These are phyloP conservation scores for Cyclotella atomus DNA, from an alignment of 108 stramenopile genomes.

Conservation along the genomic window DNA sequence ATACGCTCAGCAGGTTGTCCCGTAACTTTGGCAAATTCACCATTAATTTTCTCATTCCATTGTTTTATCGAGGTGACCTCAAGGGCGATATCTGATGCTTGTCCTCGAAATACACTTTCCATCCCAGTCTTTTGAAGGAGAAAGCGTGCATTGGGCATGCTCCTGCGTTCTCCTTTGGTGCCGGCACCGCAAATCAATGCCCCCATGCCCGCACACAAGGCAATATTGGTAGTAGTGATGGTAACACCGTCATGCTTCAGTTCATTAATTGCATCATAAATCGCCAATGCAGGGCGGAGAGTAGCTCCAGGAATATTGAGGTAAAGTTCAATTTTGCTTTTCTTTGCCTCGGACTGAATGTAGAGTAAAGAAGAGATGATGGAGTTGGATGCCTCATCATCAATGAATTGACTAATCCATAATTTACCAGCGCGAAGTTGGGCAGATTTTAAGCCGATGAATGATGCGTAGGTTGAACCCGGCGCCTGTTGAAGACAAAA, in stretches of 20 bases:
- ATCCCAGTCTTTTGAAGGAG: constrained; percentile 92
- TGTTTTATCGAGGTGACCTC: constrained; percentile 80
- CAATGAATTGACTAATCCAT: constrained; percentile 88
- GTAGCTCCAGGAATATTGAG: constrained; percentile 91
- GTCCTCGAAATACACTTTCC: constrained; percentile 85
- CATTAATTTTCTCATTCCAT: constrained; percentile 77
- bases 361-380: constrained; percentile 87
- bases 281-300: constrained; percentile 79
- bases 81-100: constrained; percentile 88
- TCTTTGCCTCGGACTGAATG: constrained; percentile 69
- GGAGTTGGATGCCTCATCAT: constrained; percentile 89
- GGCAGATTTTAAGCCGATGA: constrained; percentile 87
- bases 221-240: constrained; percentile 88
- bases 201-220: constrained; percentile 92
- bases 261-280: constrained; percentile 90
- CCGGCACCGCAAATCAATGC: constrained; percentile 89
- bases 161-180: constrained; percentile 76
- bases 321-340: constrained; percentile 78
- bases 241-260: constrained; percentile 62
- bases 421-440: constrained; percentile 93
- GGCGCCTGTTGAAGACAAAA: constrained; percentile 48
- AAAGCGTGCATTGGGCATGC: constrained; percentile 93
- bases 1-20: constrained; percentile 80
- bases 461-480: constrained; percentile 70
- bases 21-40: constrained; percentile 76